Percentiles rank a stretch among this genome's conserved stretches.
Conservation (phyloP, 805 yeast species). For the Kuraishia hungarica region DNA sequence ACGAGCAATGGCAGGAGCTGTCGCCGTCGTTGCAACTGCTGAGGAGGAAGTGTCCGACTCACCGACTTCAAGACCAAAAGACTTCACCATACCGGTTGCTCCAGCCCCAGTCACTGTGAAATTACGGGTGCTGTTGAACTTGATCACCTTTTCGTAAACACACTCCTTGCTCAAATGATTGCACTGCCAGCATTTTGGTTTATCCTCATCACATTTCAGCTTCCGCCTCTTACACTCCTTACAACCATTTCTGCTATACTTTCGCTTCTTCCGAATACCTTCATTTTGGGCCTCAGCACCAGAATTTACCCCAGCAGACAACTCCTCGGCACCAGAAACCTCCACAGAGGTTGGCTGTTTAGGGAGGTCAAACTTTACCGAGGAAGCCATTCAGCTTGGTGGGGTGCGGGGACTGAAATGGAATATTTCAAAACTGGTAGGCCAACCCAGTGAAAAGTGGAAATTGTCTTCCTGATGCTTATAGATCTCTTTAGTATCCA, state of each 20-base stretch:
- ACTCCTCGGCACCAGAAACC: not conserved
- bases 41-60: not conserved
- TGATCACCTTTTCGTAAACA: conserved; percentile 24
- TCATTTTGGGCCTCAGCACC: not conserved
- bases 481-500: no score
- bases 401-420: not conserved
- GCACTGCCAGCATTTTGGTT: conserved; percentile 34
- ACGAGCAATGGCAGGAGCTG: not conserved
- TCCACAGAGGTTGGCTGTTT: not conserved
- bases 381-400: not conserved
- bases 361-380: not conserved
- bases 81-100: conserved; percentile 9
- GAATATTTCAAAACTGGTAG: no score
- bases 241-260: conserved; percentile 37
- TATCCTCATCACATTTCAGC: conserved; percentile 31
- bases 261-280: conserved; percentile 20
- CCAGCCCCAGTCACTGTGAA: conserved; percentile 15
- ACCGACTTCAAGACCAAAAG: not conserved
- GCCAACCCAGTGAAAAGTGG: no score
- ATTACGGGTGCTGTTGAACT: conserved; percentile 21
- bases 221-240: conserved; percentile 35
- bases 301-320: not conserved
- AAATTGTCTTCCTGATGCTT: not conserved
- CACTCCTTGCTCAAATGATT: conserved; percentile 26
- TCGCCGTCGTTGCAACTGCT: not conserved